A percentile compares a stretch with the other conserved stretches of the same genome.
These are phyloP conservation scores for Vitis amurensis DNA, from an alignment of 164 flowering plant species.

Conservation along the genomic window DNA sequence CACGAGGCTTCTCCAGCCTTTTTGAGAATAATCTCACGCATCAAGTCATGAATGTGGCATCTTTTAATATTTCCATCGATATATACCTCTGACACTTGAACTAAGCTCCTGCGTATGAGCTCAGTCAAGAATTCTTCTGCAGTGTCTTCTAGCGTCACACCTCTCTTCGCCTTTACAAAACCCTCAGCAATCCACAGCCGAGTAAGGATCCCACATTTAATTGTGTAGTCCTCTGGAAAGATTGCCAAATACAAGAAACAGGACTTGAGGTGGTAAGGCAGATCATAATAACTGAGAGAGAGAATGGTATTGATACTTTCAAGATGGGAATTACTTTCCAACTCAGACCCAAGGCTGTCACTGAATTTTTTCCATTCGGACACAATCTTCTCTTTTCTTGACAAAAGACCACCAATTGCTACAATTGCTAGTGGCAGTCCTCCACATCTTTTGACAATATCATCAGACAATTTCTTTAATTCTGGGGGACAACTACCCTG, in stretches of 20 bases:
- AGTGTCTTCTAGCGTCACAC: conserved; percentile 17
- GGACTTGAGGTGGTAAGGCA: conserved; percentile 32
- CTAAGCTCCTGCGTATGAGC: conserved; percentile 28
- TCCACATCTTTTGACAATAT: conserved; percentile 15
- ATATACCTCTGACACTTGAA: conserved; percentile 15
- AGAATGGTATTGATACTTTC: conserved; percentile 13
- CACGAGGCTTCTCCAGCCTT: conserved; percentile 4
- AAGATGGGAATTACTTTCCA: conserved; percentile 13
- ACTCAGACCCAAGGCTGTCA: conserved; percentile 16
- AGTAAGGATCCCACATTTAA: conserved; percentile 15
- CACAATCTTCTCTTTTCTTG: conserved; percentile 11
- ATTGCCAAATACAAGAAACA: conserved; percentile 33
- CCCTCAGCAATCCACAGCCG: conserved; percentile 32
- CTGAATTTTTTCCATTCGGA: conserved; percentile 14
- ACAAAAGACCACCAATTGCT: conserved; percentile 19
- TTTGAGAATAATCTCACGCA: conserved; percentile 23
- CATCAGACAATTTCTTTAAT: conserved; percentile 4
- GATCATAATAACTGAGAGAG: conserved; percentile 24
- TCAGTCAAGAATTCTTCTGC: conserved; percentile 32
- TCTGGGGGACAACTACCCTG: background rate
- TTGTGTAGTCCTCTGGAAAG: conserved; percentile 29
- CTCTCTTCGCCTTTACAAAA: conserved; percentile 18
- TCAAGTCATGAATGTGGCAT: conserved; percentile 27
- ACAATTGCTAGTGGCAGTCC: conserved; percentile 35
- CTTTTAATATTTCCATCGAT: background rate